Conservation (phyloP, 2,329 filamentous ascomycete species). For the Colletotrichum endophyticum region DNA sequence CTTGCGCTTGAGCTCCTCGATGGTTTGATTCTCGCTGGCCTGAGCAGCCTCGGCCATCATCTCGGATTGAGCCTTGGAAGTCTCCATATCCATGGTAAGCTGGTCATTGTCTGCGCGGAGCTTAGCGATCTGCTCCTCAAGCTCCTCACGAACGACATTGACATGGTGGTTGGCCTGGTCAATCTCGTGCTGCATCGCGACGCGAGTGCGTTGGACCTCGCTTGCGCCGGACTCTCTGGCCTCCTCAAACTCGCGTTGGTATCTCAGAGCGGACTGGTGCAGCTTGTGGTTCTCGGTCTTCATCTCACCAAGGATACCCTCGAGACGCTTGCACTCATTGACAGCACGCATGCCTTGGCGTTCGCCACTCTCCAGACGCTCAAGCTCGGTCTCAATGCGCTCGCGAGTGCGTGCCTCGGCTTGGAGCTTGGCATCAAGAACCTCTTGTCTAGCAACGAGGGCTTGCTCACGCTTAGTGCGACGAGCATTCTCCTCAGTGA, state of each 20-base stretch:
- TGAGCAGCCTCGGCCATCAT: constrained; percentile 84
- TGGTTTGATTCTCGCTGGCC: constrained; percentile 64
- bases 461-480: constrained; percentile 82
- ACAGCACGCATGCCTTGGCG: constrained; percentile 69
- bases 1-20: constrained; percentile 58
- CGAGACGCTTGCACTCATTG: constrained; percentile 65
- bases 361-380: constrained; percentile 68
- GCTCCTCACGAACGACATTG: constrained; percentile 79
- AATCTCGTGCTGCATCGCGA: constrained; percentile 80
- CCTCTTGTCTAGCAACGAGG: constrained; percentile 78
- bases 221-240: constrained; percentile 78
- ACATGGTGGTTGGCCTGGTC: constrained; percentile 86
- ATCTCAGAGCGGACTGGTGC: constrained; percentile 70
- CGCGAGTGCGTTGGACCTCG: constrained; percentile 82
- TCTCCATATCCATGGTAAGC: constrained; percentile 79
- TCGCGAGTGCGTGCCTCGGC: constrained; percentile 75
- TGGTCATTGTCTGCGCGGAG: constrained; percentile 79
- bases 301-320: constrained; percentile 58
- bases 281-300: constrained; percentile 74
- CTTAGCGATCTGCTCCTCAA: constrained; percentile 79
- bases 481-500: constrained; percentile 81
- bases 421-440: constrained; percentile 78
- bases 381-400: constrained; percentile 69
- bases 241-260: constrained; percentile 84
- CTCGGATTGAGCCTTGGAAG: constrained; percentile 79